Conservation (phyloP, 148 eudicot species). For the Silene conica region DNA sequence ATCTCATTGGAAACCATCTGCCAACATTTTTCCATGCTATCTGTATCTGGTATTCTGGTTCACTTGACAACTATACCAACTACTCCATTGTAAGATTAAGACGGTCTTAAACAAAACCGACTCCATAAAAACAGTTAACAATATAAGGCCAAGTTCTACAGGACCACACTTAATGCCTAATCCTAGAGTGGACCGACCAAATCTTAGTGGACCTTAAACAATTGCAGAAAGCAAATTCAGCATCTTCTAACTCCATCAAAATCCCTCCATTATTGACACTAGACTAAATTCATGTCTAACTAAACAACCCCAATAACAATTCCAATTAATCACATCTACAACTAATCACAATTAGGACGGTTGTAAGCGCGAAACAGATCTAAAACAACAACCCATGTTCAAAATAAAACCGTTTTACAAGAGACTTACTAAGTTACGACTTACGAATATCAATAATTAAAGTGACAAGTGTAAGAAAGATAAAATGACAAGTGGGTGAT, state of each 20-base stretch:
- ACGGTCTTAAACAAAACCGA: neutral
- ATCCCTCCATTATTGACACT: neutral
- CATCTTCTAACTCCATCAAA: conserved; percentile 9
- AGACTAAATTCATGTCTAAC: neutral
- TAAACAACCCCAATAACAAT: conserved; percentile 13
- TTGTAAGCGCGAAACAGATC: neutral
- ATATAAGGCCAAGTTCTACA: conserved; percentile 20
- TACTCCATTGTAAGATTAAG: neutral
- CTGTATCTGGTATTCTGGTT: too few species aligned
- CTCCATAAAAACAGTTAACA: conserved; percentile 9
- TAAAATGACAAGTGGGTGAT: conserved; percentile 1
- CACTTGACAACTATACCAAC: too few species aligned
- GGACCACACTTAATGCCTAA: conserved; percentile 46
- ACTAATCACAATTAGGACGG: neutral
- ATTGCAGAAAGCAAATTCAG: conserved; percentile 21
- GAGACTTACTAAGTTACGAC: neutral
- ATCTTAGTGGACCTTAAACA: conserved; percentile 32
- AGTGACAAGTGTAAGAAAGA: too few species aligned
- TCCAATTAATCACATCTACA: neutral
- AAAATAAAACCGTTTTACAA: too few species aligned
- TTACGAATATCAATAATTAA: too few species aligned
- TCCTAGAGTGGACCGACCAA: conserved; percentile 28
- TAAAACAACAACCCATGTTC: neutral
- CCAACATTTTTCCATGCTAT: neutral
- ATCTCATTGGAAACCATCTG: neutral